These are phyloP conservation scores for Aspergillus proliferans DNA, from an alignment of 2,329 filamentous ascomycete species.

Conservation along the genomic window DNA sequence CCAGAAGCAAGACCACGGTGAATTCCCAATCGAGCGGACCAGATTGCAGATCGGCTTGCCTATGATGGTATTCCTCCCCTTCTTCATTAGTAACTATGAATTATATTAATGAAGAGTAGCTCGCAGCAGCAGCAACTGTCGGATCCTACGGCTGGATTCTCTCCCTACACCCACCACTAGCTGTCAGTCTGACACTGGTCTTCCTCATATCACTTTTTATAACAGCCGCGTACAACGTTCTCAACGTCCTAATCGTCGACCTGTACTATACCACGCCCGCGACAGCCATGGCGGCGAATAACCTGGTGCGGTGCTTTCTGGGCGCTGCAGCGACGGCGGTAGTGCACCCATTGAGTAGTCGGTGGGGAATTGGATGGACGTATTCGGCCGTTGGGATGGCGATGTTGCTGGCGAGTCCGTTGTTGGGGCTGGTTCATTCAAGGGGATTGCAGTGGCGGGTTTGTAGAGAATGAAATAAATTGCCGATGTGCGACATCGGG, in stretches of 20 bases:
- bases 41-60: constrained; percentile 37
- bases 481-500: too few species aligned
- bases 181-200: constrained; percentile 22
- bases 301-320: constrained; percentile 27
- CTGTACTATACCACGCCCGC: constrained; percentile 29
- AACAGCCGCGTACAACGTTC: constrained; percentile 35
- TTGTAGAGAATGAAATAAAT: neutral
- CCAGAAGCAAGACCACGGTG: constrained; percentile 29
- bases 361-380: constrained; percentile 10
- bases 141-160: constrained; percentile 8
- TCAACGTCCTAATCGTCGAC: constrained; percentile 43
- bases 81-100: constrained; percentile 36
- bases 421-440: constrained; percentile 15
- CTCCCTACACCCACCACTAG: constrained; percentile 12
- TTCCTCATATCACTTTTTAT: constrained; percentile 33
- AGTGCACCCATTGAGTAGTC: constrained; percentile 16
- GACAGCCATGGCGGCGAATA: constrained; percentile 28
- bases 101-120: constrained; percentile 20
- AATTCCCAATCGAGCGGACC: constrained; percentile 41
- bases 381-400: constrained; percentile 12
- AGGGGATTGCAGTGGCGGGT: constrained; percentile 15
- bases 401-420: constrained; percentile 7
- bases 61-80: constrained; percentile 24
- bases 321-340: constrained; percentile 24
- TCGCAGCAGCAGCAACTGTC: constrained; percentile 9